A percentile compares a stretch with the other conserved stretches of the same genome.
phyloP scores from a whole-genome alignment of 352 stramenopile species.

The Elongisporangium prolatum region DNA sequence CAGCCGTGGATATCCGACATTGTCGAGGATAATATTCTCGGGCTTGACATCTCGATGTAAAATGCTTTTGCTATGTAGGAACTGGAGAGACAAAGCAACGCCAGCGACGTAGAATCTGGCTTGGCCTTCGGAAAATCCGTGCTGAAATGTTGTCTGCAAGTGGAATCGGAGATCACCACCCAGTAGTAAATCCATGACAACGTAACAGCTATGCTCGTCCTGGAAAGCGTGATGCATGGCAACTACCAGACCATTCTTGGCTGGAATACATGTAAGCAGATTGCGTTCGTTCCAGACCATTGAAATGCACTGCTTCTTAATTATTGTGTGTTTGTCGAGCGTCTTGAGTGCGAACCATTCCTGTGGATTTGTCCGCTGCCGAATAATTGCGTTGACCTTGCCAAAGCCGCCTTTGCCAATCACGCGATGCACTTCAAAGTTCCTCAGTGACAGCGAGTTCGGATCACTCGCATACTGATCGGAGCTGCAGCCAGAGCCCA shows the following conservation, averaged over 20 bases:
- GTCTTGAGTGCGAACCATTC: conserved; percentile 74
- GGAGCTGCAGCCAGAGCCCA: conserved; percentile 43
- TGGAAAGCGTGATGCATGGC: conserved; percentile 71
- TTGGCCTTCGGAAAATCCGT: conserved; percentile 50
- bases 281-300: conserved; percentile 83
- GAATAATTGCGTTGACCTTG: conserved; percentile 71
- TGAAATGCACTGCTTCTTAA: conserved; percentile 53
- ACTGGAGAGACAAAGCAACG: conserved; percentile 54
- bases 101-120: conserved; percentile 61
- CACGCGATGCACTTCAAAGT: conserved; percentile 67
- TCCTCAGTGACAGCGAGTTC: conserved; percentile 38
- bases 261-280: conserved; percentile 28
- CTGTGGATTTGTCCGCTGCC: conserved; percentile 40
- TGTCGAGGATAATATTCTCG: conserved; percentile 83
- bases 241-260: conserved; percentile 47
- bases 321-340: conserved; percentile 48
- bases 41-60: conserved; percentile 83
- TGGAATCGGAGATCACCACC: conserved; percentile 75
- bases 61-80: conserved; percentile 59
- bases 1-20: conserved; percentile 63
- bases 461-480: conserved; percentile 21
- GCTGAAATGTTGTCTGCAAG: conserved; percentile 33
- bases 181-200: conserved; percentile 73
- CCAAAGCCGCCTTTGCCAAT: conserved; percentile 67
- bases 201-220: conserved; percentile 60